Evolutionary conservation across 495 filamentous ascomycete genomes (phyloP).

Genomic region (Pyronema domesticum): DNA sequence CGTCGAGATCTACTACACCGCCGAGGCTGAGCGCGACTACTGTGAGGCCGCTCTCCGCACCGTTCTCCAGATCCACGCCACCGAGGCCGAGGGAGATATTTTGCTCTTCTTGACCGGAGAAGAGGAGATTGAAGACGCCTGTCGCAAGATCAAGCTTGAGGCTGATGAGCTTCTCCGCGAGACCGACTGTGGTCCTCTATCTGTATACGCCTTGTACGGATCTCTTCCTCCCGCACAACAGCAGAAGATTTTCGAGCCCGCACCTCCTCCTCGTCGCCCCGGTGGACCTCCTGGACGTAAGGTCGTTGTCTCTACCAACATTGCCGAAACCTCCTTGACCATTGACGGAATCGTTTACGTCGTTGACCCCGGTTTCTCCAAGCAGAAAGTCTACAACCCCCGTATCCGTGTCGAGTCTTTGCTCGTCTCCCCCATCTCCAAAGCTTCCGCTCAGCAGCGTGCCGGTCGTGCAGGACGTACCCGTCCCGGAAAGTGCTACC

Average conservation of each 20-base stretch:
- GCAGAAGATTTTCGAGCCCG: constrained; percentile 83
- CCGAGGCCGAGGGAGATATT: constrained; percentile 85
- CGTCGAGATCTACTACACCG: constrained; percentile 97
- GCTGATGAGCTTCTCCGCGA: constrained; percentile 80
- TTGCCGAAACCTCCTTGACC: constrained; percentile 91
- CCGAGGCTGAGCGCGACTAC: constrained; percentile 90
- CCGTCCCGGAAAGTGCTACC: constrained; percentile 90
- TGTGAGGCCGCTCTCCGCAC: constrained; percentile 87
- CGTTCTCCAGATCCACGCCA: constrained; percentile 87
- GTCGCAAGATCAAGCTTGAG: constrained; percentile 76
- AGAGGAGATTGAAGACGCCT: constrained; percentile 96
- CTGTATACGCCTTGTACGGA: constrained; percentile 86
- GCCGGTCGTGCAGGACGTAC: constrained; percentile 98
- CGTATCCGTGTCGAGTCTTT: constrained; percentile 91
- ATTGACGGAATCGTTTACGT: constrained; percentile 99
- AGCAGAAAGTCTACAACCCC: constrained; percentile 99
- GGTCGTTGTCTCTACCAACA: constrained; percentile 88
- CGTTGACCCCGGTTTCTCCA: constrained; percentile 95
- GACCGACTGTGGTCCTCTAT: constrained; percentile 73
- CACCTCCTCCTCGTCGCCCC: constrained; percentile 49
- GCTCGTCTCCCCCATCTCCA: constrained; percentile 88
- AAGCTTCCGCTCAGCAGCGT: constrained; percentile 94
- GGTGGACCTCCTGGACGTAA: constrained; percentile 86
- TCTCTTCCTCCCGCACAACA: constrained; percentile 82
- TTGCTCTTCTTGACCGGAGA: constrained; percentile 93